Evolutionary conservation across 2,329 filamentous ascomycete species (phyloP), one percentile per base, ranked within the genome.

Genomic region (Microascus cirrosus): DNA sequence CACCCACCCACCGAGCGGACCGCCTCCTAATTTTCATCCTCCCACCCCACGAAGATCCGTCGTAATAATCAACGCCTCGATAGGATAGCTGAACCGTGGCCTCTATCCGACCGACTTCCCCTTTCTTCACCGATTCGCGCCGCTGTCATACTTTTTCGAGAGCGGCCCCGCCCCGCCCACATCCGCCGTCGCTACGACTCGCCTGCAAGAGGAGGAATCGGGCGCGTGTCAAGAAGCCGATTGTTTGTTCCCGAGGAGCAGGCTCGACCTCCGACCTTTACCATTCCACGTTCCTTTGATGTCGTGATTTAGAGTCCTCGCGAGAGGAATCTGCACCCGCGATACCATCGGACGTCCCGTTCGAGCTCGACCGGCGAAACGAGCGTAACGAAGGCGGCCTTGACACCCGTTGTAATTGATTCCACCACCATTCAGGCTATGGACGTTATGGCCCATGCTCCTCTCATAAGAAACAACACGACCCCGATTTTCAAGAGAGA

Each of bases 381-480:
- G 13, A 42, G 12, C 4, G 36, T 42, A 42, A 24, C 39, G 39
- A 45, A 45, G 13, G n/a, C 39, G 39, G 7, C 15, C 39, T 13
- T 45, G 18, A 45, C 39, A 45, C n/a, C 20, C 45, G 22, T 20
- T 20, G 22, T 50, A 50, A 50, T 42, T 24, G 22, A 53, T 22
- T 22, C 53, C 36, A n/a, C 51, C 54, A 18, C n/a, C 36, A 56
- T 13, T 22, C 58, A 15, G 22, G 59, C 59, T 22, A 56, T 60
- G 61, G 60, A 64, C 62, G 59, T 60, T 55, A 83, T 83, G 81
- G 80, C 80, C 70, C 76, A 82, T 77, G 79, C 79, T 73, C 76
- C 80, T 65, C 72, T 83, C 63, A 68, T 82, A 65, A 76, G 80
- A 78, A 82, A 77, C 66, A 81, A 81, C 65, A 83, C 80, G 66